phyloP scores from a whole-genome alignment of 306 rosid genomes.

The Herpetospermum pedunculosum region DNA sequence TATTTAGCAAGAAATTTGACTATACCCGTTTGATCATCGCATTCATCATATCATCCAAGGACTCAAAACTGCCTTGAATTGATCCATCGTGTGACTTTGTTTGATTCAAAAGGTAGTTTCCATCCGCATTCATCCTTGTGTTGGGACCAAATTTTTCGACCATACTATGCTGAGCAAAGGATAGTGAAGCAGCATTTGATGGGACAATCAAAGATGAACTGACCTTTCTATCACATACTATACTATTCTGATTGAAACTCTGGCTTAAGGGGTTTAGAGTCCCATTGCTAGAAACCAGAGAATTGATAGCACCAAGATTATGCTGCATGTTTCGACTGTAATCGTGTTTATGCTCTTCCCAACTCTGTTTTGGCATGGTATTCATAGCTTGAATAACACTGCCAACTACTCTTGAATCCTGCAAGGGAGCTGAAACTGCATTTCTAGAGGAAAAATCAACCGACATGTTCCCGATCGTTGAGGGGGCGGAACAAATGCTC shows the following conservation, averaged over 20 bases:
- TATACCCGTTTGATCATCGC: constrained; percentile 41
- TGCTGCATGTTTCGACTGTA: constrained; percentile 12
- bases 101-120: constrained; percentile 24
- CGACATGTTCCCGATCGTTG: background rate
- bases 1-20: background rate
- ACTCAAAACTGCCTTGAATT: constrained; percentile 20
- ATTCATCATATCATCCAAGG: constrained; percentile 43
- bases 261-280: constrained; percentile 17
- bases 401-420: constrained; percentile 3
- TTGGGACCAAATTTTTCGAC: constrained; percentile 22
- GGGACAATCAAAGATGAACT: constrained; percentile 22
- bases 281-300: constrained; percentile 19
- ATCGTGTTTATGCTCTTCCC: constrained; percentile 8
- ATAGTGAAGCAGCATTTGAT: constrained; percentile 22
- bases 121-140: constrained; percentile 19
- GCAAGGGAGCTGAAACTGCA: constrained; percentile 7
- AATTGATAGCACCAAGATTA: constrained; percentile 20
- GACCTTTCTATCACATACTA: constrained; percentile 17
- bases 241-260: constrained; percentile 28
- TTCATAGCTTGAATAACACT: constrained; percentile 3
- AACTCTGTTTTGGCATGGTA: constrained; percentile 7
- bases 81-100: constrained; percentile 29
- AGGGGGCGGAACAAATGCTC: background rate
- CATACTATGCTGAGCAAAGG: constrained; percentile 14
- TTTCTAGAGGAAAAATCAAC: constrained; percentile 7